Conservation (phyloP, 352 stramenopile genomes). For the Pythium dissotocum region DNA sequence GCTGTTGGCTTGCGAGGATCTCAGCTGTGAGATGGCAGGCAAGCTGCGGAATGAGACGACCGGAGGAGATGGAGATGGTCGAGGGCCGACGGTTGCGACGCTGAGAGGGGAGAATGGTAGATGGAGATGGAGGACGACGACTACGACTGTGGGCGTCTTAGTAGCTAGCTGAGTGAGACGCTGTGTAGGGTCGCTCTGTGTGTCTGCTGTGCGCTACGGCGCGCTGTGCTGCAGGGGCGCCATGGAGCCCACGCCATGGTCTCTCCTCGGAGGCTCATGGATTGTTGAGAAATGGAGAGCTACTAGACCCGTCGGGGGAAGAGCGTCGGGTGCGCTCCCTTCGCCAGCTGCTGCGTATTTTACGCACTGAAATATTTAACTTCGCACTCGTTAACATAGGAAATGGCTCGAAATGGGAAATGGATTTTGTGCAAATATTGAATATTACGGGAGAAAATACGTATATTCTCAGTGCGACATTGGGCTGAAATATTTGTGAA, state of each 20-base stretch:
- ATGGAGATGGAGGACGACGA: background rate
- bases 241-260: background rate
- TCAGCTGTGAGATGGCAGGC: background rate
- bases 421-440: constrained; percentile 8
- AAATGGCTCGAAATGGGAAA: background rate
- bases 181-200: background rate
- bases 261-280: background rate
- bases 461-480: constrained; percentile 18
- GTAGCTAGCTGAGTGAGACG: too few species aligned
- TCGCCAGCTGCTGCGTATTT: constrained; percentile 18
- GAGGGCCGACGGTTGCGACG: background rate
- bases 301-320: background rate
- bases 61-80: background rate
- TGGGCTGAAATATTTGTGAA: constrained; percentile 11
- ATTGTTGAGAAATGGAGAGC: constrained; percentile 20
- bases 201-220: background rate
- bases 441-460: background rate
- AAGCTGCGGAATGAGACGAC: background rate
- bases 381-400: background rate
- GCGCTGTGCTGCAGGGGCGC: background rate
- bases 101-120: background rate
- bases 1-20: background rate
- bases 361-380: constrained; percentile 10
- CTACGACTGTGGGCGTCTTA: too few species aligned
- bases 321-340: constrained; percentile 19